Base-by-base conservation (phyloP, 805 yeast genomes). In the Blastobotrys terrestris region DNA sequence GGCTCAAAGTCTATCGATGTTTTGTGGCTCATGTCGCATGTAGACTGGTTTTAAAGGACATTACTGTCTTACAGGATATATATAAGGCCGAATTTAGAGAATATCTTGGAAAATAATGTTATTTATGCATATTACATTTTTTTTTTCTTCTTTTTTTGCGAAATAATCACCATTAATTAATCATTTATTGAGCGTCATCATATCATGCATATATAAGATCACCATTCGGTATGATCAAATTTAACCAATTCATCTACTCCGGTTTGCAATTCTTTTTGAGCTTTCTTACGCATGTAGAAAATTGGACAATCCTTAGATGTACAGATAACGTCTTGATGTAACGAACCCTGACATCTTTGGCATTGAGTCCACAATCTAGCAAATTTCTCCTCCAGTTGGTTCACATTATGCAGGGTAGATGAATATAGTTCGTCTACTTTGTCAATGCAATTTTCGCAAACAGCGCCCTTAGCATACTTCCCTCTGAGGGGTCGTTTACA, bases 321-420 rank as follows among this genome's bases (percentile, higher is more conserved):
- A 68, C 99, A 94, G 20, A 92, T 73, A 2, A 94, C 98, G 61
- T 94, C 98, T 69, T 90, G 97, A 63, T 94, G 97, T 51, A 95
- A 72, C 21, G 94, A 87, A 0, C 98, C 98, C 62, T 95, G 97
- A 68, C 99, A 94, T 54, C 97, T 75, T 71, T 94, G 99, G 67
- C 99, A 95, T 66, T 94, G 96, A 0, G 98, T 92, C 99, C 99
- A 94, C 57, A 94, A 72, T 58, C 95, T 75, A 2, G 96, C 83
- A 62, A 89, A 94, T 60, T 85, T 84, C 55, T 81, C 78, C 65
- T 94, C 96, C 55, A 92, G 70, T 44, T 80, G 82, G 65, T 89
- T 85, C 76, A 91, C 83, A 54, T 81, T 84, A 2, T 87, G 84
- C 46, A 94, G 70, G 8, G 94, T 90, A 54, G 83, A 80, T n/a